A percentile compares a stretch with the other conserved stretches of the same genome.
These are phyloP conservation scores for Eurotiales sp. DNA, from an alignment of 2,329 filamentous ascomycete species.

Conservation along the genomic window DNA sequence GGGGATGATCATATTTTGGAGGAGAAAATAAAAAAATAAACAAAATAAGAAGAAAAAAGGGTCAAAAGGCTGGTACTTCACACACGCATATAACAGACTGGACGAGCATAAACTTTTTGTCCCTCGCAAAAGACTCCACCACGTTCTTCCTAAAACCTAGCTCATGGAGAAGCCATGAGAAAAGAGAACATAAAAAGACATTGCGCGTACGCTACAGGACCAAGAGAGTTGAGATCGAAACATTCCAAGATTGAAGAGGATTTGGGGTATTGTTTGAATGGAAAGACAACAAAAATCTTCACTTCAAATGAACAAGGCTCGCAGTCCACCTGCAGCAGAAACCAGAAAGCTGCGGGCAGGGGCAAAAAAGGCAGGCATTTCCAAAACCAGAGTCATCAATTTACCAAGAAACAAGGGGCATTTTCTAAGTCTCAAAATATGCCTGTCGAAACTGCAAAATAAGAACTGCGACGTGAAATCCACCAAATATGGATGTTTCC, in stretches of 20 bases:
- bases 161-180: conserved; percentile 2
- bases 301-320: conserved; percentile 39
- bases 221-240: conserved; percentile 21
- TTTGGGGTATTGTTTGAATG: conserved; percentile 41
- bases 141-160: background rate
- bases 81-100: background rate
- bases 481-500: conserved; percentile 5
- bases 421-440: conserved; percentile 13
- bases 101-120: background rate
- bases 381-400: conserved; percentile 21
- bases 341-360: conserved; percentile 15
- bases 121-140: background rate
- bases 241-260: conserved; percentile 27
- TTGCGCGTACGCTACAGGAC: conserved; percentile 26
- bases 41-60: background rate
- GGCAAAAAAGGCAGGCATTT: conserved; percentile 19
- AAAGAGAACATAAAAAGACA: conserved; percentile 7
- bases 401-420: conserved; percentile 17
- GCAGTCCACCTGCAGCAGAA: conserved; percentile 37
- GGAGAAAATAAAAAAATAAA: background rate
- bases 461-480: conserved; percentile 7
- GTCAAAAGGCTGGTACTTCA: background rate
- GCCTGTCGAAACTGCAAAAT: conserved; percentile 17
- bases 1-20: background rate
- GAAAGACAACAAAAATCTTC: conserved; percentile 40